phyloP scores from a whole-genome alignment of 345 rosid genomes.

The Firmiana major region DNA sequence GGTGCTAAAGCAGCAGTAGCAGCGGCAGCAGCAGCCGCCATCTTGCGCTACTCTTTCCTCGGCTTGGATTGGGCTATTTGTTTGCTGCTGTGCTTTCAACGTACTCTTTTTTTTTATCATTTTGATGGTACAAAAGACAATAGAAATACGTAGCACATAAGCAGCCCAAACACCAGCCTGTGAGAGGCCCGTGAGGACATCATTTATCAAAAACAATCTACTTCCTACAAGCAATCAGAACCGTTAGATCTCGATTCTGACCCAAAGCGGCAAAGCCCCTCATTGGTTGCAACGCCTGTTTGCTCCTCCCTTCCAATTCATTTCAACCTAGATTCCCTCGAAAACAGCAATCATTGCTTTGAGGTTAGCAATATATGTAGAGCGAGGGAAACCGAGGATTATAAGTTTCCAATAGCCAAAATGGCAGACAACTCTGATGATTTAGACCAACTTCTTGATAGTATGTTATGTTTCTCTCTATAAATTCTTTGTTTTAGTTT shows the following conservation, averaged over 20 bases:
- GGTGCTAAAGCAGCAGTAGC: slow-evolving; percentile 44
- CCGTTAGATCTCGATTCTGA: slow-evolving; percentile 21
- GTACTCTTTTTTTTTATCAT: no score
- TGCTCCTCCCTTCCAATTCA: neutral
- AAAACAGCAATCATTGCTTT: neutral
- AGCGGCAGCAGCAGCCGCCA: slow-evolving; percentile 28
- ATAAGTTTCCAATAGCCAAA: neutral
- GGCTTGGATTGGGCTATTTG: slow-evolving; percentile 1
- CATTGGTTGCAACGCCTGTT: slow-evolving; percentile 24
- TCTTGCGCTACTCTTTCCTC: slow-evolving; percentile 11
- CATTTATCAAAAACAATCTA: no score
- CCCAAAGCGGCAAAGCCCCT: neutral
- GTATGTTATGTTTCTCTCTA: slow-evolving; percentile 37
- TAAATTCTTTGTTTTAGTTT: neutral
- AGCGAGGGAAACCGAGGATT: neutral
- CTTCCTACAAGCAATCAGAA: neutral
- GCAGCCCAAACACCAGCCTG: neutral
- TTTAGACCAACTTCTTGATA: slow-evolving; percentile 88
- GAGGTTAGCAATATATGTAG: neutral
- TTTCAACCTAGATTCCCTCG: neutral
- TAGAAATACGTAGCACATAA: no score
- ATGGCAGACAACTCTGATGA: slow-evolving; percentile 72
- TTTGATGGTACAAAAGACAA: no score
- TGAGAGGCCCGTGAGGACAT: no score
- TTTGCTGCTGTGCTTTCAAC: neutral